A percentile compares a stretch with the other conserved stretches of the same genome.
phyloP scores from a whole-genome alignment of 2,329 filamentous ascomycete genomes.

The Madurella mycetomatis region DNA sequence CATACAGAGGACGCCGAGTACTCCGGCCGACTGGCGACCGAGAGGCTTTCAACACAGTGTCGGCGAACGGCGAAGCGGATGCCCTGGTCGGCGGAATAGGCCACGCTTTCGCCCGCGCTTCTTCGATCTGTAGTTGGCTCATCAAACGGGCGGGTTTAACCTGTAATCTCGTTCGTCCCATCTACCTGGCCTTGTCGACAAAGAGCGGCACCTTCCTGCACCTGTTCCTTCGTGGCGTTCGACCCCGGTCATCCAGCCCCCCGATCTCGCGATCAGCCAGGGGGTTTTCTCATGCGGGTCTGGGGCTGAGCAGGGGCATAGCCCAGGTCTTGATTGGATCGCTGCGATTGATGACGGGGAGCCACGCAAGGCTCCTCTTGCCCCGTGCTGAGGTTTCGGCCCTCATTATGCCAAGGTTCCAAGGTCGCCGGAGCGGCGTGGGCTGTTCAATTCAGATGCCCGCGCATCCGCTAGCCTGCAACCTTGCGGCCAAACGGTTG shows the following conservation, averaged over 20 bases:
- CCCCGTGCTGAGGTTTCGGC: conserved; percentile 10
- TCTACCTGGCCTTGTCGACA: background rate
- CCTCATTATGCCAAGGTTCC: conserved; percentile 18
- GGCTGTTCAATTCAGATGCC: conserved; percentile 3
- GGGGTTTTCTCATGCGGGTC: conserved; percentile 14
- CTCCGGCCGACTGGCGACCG: too few relatives aligned
- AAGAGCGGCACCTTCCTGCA: background rate
- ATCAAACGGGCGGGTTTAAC: too few relatives aligned
- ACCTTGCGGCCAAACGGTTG: conserved; percentile 13
- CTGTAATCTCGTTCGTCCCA: conserved; percentile 2
- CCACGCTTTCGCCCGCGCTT: too few relatives aligned
- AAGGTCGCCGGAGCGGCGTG: conserved; percentile 20
- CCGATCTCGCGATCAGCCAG: conserved; percentile 24
- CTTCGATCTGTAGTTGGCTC: too few relatives aligned
- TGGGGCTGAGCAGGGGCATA: conserved; percentile 19
- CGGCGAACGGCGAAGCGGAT: too few relatives aligned
- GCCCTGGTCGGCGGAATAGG: too few relatives aligned
- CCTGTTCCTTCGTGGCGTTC: conserved; percentile 6
- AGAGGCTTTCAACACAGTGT: too few relatives aligned
- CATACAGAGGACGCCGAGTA: too few relatives aligned
- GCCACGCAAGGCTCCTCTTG: conserved; percentile 15
- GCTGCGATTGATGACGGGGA: conserved; percentile 7
- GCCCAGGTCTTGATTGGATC: conserved; percentile 16
- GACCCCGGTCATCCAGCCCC: conserved; percentile 8
- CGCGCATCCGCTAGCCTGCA: conserved; percentile 13